phyloP scores from a whole-genome alignment of 2,329 filamentous ascomycete species.

The Ophiostoma angusticollis region DNA sequence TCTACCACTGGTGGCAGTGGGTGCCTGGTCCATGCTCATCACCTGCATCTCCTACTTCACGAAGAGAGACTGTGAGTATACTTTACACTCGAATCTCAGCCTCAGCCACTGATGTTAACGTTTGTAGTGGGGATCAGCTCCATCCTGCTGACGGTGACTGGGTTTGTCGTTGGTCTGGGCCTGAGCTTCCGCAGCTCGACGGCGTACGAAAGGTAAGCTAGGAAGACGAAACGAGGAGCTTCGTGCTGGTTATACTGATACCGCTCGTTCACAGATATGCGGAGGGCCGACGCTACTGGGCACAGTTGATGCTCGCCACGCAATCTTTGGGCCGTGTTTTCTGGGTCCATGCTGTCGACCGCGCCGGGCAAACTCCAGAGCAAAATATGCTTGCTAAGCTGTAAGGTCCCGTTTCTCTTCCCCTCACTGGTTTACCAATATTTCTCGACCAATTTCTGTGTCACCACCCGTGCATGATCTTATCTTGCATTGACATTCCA shows the following conservation, averaged over 20 bases:
- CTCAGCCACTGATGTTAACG: neutral
- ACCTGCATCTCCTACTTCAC: slow-evolving; percentile 26
- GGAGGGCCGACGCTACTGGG: slow-evolving; percentile 44
- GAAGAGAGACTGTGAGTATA: slow-evolving; percentile 16
- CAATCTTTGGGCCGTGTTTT: slow-evolving; percentile 62
- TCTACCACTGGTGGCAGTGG: slow-evolving; percentile 51
- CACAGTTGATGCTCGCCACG: slow-evolving; percentile 45
- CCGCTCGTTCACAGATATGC: slow-evolving; percentile 26
- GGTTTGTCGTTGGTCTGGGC: slow-evolving; percentile 70
- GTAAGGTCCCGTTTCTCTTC: slow-evolving; percentile 11
- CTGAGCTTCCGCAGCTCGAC: slow-evolving; percentile 68
- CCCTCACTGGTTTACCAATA: neutral
- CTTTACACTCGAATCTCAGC: neutral
- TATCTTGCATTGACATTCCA: slow-evolving; percentile 3
- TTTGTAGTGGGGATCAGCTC: slow-evolving; percentile 43
- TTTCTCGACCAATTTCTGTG: neutral
- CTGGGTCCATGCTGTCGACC: slow-evolving; percentile 64
- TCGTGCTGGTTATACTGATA: too few species aligned
- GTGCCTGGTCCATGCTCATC: slow-evolving; percentile 52
- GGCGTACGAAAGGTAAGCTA: slow-evolving; percentile 54
- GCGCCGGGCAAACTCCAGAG: slow-evolving; percentile 43
- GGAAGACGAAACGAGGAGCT: too few species aligned
- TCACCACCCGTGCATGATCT: slow-evolving; percentile 1
- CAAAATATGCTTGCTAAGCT: slow-evolving; percentile 55
- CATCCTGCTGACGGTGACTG: slow-evolving; percentile 69